Evolutionary conservation across 148 eudicot species (phyloP).

Genomic region (Nepenthes mirabilis): DNA sequence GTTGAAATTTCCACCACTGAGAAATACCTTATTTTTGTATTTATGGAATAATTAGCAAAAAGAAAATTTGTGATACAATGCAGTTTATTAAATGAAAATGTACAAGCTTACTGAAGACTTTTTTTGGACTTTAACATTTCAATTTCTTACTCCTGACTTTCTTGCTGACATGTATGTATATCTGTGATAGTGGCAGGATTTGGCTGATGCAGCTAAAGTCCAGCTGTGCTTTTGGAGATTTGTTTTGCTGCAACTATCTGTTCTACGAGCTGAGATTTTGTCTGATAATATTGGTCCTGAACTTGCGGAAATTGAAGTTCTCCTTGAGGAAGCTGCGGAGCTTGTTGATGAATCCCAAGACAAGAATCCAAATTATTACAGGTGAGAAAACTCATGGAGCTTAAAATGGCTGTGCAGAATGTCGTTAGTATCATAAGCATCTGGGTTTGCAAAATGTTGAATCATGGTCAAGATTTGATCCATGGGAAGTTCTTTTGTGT

Average conservation of each 20-base stretch:
- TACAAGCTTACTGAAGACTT: background rate
- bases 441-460: background rate
- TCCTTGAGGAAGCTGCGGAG: constrained; percentile 96
- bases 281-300: constrained; percentile 46
- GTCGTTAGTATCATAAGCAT: too few species aligned
- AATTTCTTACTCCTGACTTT: too few species aligned
- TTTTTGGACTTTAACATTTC: too few species aligned
- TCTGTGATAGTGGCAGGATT: constrained; percentile 71
- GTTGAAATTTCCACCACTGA: too few species aligned
- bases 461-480: background rate
- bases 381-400: constrained; percentile 23
- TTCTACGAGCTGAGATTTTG: constrained; percentile 60
- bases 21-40: too few species aligned
- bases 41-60: too few species aligned
- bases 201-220: constrained; percentile 67
- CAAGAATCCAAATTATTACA: constrained; percentile 88
- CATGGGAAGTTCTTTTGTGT: too few species aligned
- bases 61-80: too few species aligned
- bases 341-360: constrained; percentile 72
- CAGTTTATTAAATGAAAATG: background rate
- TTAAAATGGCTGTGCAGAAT: background rate
- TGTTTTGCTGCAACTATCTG: constrained; percentile 73
- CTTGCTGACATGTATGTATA: background rate
- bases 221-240: constrained; percentile 93
- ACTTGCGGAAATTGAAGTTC: constrained; percentile 73